Evolutionary conservation across 1,284 basidiomycete genomes (phyloP).

Genomic region (Uromyces viciae-fabae): DNA sequence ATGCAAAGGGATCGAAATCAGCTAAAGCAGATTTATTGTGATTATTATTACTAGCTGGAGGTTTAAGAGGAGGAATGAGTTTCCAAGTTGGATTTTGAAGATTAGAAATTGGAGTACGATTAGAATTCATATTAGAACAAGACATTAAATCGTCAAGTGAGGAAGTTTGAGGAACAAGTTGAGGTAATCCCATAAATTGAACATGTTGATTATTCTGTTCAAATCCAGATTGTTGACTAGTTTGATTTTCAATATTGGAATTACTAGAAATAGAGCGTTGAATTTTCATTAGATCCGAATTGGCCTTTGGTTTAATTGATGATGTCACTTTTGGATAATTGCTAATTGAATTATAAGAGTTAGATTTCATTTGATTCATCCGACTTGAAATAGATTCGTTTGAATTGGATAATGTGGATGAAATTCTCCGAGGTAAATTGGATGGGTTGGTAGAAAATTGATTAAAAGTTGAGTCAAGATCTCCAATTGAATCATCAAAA

Average conservation of each 20-base stretch:
- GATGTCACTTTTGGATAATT: not conserved
- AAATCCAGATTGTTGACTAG: not conserved
- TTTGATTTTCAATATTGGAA: not conserved
- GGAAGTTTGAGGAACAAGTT: slow-evolving; percentile 20
- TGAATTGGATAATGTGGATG: not conserved
- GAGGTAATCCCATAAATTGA: slow-evolving; percentile 27
- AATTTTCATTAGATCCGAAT: not conserved
- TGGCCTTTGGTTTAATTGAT: not conserved
- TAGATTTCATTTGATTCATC: not conserved
- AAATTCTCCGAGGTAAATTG: not conserved
- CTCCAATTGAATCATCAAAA: slow-evolving; percentile 28
- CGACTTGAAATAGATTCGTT: not conserved
- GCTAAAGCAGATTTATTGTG: not conserved
- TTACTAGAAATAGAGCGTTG: not conserved
- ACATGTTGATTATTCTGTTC: not conserved
- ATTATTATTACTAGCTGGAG: not conserved
- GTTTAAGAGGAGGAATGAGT: slow-evolving; percentile 12
- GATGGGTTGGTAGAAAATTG: not conserved
- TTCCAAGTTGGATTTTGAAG: slow-evolving; percentile 12
- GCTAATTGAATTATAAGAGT: not conserved
- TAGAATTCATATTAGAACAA: not conserved
- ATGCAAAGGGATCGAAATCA: slow-evolving; percentile 43
- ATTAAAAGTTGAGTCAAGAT: not conserved
- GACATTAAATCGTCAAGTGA: not conserved
- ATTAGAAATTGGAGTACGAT: not conserved